Evolutionary conservation across 1,139 yeast genomes (phyloP).

Genomic region (Starmera stellimalicola): DNA sequence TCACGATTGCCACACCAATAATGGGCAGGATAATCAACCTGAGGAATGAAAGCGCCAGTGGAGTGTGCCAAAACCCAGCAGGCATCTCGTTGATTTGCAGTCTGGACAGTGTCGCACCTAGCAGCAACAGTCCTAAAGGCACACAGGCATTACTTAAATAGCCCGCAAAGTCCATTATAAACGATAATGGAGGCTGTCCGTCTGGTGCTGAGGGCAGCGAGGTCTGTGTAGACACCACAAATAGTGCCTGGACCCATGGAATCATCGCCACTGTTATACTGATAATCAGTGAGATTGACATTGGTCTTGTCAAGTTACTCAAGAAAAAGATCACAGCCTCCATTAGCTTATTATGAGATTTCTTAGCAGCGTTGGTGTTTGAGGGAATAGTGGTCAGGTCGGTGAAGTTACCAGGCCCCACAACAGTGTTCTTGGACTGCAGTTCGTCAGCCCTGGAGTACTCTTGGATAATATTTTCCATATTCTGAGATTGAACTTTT

Average conservation of each 20-base stretch:
- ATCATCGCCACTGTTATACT: conserved; percentile 53
- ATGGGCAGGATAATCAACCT: conserved; percentile 45
- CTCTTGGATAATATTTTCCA: conserved; percentile 37
- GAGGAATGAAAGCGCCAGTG: conserved; percentile 30
- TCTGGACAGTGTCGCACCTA: conserved; percentile 77
- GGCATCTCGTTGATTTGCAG: conserved; percentile 40
- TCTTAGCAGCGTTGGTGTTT: background rate
- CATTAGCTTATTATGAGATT: background rate
- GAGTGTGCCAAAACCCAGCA: conserved; percentile 50
- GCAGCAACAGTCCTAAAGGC: conserved; percentile 62
- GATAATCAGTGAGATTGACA: conserved; percentile 42
- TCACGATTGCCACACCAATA: conserved; percentile 46
- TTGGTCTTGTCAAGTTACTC: conserved; percentile 48
- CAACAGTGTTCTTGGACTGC: conserved; percentile 7
- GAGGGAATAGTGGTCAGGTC: conserved; percentile 7
- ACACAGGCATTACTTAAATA: conserved; percentile 81
- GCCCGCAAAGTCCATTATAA: conserved; percentile 64
- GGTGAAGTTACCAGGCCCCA: conserved; percentile 13
- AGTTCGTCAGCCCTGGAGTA: conserved; percentile 37
- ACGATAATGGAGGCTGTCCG: conserved; percentile 65
- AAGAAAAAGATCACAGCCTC: conserved; percentile 17
- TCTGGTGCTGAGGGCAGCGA: conserved; percentile 68
- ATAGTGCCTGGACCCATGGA: conserved; percentile 65
- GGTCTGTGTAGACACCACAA: conserved; percentile 32
- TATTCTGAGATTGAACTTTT: conserved; percentile 10